Evolutionary conservation across 768 basidiomycete species (phyloP).

Genomic region (Russula virescens): DNA sequence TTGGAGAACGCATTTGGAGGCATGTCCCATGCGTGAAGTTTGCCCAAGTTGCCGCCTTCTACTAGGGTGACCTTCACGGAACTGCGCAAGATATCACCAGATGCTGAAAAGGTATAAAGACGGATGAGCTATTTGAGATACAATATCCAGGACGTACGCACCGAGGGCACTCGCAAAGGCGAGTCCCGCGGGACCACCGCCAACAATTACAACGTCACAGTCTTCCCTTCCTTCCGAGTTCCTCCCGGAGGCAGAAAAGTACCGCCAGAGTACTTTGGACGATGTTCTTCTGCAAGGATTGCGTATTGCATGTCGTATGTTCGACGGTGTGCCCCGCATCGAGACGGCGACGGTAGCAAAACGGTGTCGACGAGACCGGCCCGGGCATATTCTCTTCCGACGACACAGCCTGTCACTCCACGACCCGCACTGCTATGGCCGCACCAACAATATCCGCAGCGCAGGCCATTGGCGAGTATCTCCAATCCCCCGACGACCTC

Average conservation of each 20-base stretch:
- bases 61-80: constrained; percentile 64
- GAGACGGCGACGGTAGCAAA: too few species aligned
- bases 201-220: constrained; percentile 89
- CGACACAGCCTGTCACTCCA: too few species aligned
- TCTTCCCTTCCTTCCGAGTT: constrained; percentile 33
- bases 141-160: constrained; percentile 33
- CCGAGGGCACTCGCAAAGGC: constrained; percentile 84
- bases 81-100: constrained; percentile 44
- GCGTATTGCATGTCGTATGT: background rate
- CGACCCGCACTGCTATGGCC: constrained; percentile 40
- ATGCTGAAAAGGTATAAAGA: constrained; percentile 38
- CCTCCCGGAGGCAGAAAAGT: background rate
- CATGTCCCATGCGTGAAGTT: constrained; percentile 61
- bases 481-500: constrained; percentile 92
- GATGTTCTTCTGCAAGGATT: background rate
- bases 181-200: constrained; percentile 89
- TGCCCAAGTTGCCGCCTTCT: constrained; percentile 74
- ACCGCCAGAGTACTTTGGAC: background rate
- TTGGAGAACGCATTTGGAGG: constrained; percentile 60
- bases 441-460: constrained; percentile 66
- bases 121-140: background rate
- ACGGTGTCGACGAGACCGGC: too few species aligned
- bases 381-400: too few species aligned
- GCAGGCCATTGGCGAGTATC: constrained; percentile 81
- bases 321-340: background rate